These are phyloP conservation scores for Elongisporangium anandrum DNA, from an alignment of 352 stramenopile species.

Conservation along the genomic window DNA sequence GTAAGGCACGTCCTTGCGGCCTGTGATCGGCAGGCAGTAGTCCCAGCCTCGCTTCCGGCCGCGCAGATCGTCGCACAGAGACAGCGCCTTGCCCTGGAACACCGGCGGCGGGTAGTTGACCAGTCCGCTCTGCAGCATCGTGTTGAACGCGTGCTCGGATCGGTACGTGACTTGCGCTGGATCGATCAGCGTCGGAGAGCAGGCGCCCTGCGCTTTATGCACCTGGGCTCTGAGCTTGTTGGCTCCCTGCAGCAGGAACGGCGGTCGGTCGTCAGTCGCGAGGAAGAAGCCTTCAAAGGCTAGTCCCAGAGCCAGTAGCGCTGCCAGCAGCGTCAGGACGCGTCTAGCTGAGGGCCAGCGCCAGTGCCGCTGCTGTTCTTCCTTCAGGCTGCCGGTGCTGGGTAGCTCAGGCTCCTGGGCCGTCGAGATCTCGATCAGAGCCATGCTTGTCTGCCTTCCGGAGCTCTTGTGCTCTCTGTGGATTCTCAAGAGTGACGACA, in stretches of 20 bases:
- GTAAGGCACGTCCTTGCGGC: constrained; percentile 17
- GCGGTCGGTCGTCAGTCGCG: background rate
- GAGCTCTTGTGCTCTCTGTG: no score
- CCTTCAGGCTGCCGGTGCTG: background rate
- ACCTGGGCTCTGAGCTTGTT: background rate
- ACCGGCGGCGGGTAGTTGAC: constrained; percentile 5
- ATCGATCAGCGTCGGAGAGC: background rate
- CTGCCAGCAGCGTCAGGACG: background rate
- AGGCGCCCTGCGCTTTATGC: background rate
- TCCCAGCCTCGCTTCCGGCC: constrained; percentile 18
- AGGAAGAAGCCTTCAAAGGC: background rate
- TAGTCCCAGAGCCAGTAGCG: background rate
- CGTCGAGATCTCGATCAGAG: background rate
- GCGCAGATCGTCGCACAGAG: constrained; percentile 13
- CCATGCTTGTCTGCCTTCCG: background rate
- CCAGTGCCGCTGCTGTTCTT: background rate
- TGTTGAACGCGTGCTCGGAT: background rate
- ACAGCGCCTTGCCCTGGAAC: constrained; percentile 13
- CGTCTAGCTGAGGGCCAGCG: background rate
- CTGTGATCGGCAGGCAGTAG: constrained; percentile 31
- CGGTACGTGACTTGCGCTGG: background rate
- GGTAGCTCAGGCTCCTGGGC: background rate
- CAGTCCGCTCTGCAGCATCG: background rate
- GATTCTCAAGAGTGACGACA: background rate
- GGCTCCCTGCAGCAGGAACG: background rate